These are phyloP conservation scores for Trametes sp. DNA, from an alignment of 1,284 basidiomycete species.

Conservation along the genomic window DNA sequence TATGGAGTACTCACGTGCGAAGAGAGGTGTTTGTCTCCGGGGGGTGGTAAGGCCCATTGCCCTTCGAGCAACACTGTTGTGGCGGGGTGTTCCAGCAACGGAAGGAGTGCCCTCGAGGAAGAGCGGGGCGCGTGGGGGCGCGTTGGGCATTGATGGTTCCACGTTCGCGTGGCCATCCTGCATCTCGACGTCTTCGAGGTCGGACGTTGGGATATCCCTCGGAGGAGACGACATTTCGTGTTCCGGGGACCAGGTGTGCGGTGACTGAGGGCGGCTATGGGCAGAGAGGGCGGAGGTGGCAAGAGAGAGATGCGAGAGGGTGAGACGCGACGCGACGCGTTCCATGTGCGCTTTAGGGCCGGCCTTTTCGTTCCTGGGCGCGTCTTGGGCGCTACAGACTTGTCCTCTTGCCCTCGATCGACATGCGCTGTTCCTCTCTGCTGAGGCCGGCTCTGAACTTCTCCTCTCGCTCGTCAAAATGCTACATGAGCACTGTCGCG, in stretches of 20 bases:
- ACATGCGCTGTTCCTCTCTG: constrained; percentile 8
- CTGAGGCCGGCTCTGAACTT: constrained; percentile 4
- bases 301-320: constrained; percentile 2
- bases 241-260: constrained; percentile 7
- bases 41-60: constrained; percentile 70
- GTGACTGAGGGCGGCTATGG: background rate
- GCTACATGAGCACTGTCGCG: constrained; percentile 17
- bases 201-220: constrained; percentile 71
- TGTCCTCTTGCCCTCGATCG: background rate
- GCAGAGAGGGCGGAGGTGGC: background rate
- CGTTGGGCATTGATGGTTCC: constrained; percentile 55
- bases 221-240: constrained; percentile 73
- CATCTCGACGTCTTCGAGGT: constrained; percentile 65
- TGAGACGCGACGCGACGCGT: constrained; percentile 35
- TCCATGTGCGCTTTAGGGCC: constrained; percentile 33
- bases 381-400: background rate
- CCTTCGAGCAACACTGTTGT: constrained; percentile 58
- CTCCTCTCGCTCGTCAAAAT: constrained; percentile 1
- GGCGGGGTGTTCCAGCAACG: constrained; percentile 56
- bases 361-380: constrained; percentile 29
- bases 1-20: constrained; percentile 56
- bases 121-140: constrained; percentile 55
- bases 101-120: constrained; percentile 72
- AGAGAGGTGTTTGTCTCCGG: constrained; percentile 55
- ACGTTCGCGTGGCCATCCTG: constrained; percentile 44